Percentiles rank a stretch among this genome's conserved stretches.
Conservation (phyloP, 768 basidiomycete species). For the Cystofilobasidium bisporidii region DNA sequence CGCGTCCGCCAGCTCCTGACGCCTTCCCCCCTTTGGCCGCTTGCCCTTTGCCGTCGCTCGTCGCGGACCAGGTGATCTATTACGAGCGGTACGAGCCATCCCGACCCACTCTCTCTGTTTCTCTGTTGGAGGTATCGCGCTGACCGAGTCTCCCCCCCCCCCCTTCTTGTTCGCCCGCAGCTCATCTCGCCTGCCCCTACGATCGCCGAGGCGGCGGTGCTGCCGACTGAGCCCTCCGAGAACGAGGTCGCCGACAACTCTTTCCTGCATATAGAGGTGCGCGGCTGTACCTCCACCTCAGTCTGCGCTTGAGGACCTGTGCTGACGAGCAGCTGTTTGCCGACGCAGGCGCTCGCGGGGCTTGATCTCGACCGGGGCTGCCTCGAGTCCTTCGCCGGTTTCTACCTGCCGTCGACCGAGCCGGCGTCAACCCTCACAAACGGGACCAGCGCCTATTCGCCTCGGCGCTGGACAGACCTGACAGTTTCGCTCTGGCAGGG, state of each 20-base stretch:
- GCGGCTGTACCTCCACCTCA: neutral
- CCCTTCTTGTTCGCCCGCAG: too few relatives aligned
- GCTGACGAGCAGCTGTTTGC: neutral
- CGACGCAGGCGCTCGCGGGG: constrained; percentile 36
- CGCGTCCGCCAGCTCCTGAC: neutral
- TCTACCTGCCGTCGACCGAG: constrained; percentile 30
- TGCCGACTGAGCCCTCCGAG: neutral
- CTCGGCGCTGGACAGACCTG: constrained; percentile 10
- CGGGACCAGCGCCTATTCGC: too few relatives aligned
- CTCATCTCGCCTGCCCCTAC: constrained; percentile 37
- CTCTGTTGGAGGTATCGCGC: neutral
- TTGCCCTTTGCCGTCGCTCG: too few relatives aligned
- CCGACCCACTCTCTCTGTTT: neutral
- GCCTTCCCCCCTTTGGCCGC: too few relatives aligned
- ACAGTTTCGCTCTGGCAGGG: constrained; percentile 20
- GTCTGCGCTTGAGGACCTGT: too few relatives aligned
- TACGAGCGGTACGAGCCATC: neutral
- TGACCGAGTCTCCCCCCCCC: constrained; percentile 12
- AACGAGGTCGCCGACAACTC: constrained; percentile 9
- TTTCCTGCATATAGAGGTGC: constrained; percentile 36
- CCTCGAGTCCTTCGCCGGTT: constrained; percentile 33
- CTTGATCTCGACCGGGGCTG: constrained; percentile 36
- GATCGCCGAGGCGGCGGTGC: constrained; percentile 34
- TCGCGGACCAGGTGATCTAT: neutral
- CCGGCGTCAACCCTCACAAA: neutral